Conservation (phyloP, 148 eudicot species). For the Cornus kousa region DNA sequence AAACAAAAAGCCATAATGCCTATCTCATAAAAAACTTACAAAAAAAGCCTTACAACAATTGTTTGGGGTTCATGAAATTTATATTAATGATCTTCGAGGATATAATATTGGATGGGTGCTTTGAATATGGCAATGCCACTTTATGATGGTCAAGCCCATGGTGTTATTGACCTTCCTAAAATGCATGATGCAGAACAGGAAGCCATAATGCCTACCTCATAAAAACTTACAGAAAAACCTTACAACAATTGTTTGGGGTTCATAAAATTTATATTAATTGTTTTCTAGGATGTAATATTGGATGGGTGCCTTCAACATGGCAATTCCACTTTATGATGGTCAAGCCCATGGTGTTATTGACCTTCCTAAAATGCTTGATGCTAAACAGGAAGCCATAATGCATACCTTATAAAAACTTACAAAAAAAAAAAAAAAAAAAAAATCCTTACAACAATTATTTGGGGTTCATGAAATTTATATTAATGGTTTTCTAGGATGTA, state of each 20-base stretch:
- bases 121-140: slow-evolving; percentile 90
- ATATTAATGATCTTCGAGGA: background rate
- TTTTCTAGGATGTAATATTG: slow-evolving; percentile 24
- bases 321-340: slow-evolving; percentile 86
- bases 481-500: background rate
- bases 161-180: slow-evolving; percentile 87
- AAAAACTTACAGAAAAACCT: slow-evolving; percentile 66
- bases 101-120: slow-evolving; percentile 76
- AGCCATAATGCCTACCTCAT: slow-evolving; percentile 69
- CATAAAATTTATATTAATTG: too few relatives aligned
- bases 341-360: slow-evolving; percentile 87
- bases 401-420: slow-evolving; percentile 70
- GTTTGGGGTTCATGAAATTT: slow-evolving; percentile 57
- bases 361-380: slow-evolving; percentile 70
- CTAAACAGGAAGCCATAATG: slow-evolving; percentile 62
- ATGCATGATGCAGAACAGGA: slow-evolving; percentile 57
- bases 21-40: too few relatives aligned
- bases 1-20: too few relatives aligned
- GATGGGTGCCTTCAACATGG: slow-evolving; percentile 99
- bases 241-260: slow-evolving; percentile 94
- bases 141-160: slow-evolving; percentile 90
- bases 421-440: too few relatives aligned
- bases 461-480: slow-evolving; percentile 39
- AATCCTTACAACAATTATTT: slow-evolving; percentile 86
- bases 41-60: slow-evolving; percentile 82